Evolutionary conservation across 768 basidiomycete species (phyloP), one percentile per base, ranked within the genome.

Genomic region (Agaricus subrufescens): DNA sequence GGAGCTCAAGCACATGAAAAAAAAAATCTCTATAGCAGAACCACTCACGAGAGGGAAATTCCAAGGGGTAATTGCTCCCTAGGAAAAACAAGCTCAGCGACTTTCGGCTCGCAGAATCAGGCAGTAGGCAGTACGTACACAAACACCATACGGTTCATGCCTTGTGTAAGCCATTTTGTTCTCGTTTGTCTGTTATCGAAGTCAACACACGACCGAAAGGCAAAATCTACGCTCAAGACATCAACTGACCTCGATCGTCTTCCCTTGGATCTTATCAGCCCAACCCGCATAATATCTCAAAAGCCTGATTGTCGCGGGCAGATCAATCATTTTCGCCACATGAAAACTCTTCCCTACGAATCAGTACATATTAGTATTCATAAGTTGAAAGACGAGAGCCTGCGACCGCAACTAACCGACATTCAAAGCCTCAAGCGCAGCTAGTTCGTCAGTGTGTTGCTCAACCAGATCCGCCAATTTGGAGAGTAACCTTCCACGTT

Each of bases 401-500:
- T 9, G 48, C 65, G 61, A n/a, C 66, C 1, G 19, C 19, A 19
- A 61, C 61, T 19, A 5, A 84, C 82, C 81, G 56, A 85, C 85
- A 65, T 93, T 83, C 60, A 89, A 70, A 12, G 85, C 72, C 70
- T 94, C 91, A 30, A 94, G 68, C 0, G 89, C 89, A 1, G 87
- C 81, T 55, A 93, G 73, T 52, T 82, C 80, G 31, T 89, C 85
- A 1, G 66, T 64, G 69, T 91, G 67, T 40, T 71, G 59, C 62
- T 88, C 85, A 63, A 94, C 75, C 56, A 87, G 68, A 27, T 79
- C 72, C 0, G 85, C 85, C 46, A 94, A 78, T 61, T 84, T 85
- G 63, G 69, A 67, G 29, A 94, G 69, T n/a, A 89, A 73, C 52
- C 71, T 69, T 43, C 81, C 77, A 27, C 89, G 83, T 56, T 73